These are phyloP conservation scores for Populus hybrid DNA, from an alignment of 441 rosid genomes.

Conservation along the genomic window DNA sequence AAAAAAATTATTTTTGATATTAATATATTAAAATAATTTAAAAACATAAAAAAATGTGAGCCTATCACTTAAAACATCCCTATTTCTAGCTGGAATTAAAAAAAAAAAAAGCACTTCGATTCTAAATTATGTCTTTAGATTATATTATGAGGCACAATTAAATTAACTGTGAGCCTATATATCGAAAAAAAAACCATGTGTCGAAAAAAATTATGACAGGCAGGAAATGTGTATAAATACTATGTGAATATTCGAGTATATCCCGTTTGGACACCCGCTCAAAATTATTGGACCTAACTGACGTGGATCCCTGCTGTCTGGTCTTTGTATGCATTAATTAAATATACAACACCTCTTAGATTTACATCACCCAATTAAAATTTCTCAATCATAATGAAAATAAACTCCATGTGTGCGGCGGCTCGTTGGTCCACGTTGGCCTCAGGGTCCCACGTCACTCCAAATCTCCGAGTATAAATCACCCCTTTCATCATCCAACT, in stretches of 20 bases:
- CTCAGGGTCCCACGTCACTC: slow-evolving; percentile 7
- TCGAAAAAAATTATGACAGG: too few relatives aligned
- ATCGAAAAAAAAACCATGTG: too few relatives aligned
- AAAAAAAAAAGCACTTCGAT: too few relatives aligned
- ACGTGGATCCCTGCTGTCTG: slow-evolving; percentile 56
- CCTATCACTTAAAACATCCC: too few relatives aligned
- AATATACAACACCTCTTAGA: neutral
- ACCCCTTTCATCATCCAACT: neutral
- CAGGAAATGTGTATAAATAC: neutral
- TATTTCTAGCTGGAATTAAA: too few relatives aligned
- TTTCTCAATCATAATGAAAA: slow-evolving; percentile 6
- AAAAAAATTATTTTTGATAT: too few relatives aligned
- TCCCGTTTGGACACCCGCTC: slow-evolving; percentile 15
- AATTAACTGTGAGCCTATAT: too few relatives aligned
- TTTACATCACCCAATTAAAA: neutral
- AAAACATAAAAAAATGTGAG: too few relatives aligned
- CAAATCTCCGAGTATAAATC: slow-evolving; percentile 12
- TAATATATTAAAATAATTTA: too few relatives aligned
- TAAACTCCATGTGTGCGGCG: slow-evolving; percentile 28
- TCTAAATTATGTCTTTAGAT: too few relatives aligned
- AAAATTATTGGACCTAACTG: slow-evolving; percentile 23
- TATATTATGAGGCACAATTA: too few relatives aligned
- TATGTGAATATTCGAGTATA: slow-evolving; percentile 31
- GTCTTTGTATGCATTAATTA: neutral
- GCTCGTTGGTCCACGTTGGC: slow-evolving; percentile 24